These are phyloP conservation scores for Angomonas desouzai DNA, from an alignment of 208 protist species.

Conservation along the genomic window DNA sequence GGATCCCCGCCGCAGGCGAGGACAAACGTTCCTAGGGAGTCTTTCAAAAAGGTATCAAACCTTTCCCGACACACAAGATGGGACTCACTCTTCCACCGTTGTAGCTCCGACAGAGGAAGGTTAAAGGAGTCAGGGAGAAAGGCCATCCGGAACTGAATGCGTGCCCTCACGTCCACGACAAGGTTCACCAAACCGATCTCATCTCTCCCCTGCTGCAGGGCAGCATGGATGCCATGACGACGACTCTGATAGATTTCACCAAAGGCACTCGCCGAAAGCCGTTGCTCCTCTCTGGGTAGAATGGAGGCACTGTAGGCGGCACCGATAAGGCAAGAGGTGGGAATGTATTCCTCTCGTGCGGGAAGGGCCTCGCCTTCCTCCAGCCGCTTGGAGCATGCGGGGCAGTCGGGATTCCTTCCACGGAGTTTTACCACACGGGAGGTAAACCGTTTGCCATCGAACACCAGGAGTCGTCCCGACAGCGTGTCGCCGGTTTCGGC, in stretches of 20 bases:
- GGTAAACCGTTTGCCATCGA: slow-evolving; percentile 71
- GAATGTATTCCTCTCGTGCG: slow-evolving; percentile 50
- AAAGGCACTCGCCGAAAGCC: neutral
- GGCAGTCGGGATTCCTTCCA: slow-evolving; percentile 40
- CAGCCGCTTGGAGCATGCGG: slow-evolving; percentile 46
- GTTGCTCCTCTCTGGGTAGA: neutral
- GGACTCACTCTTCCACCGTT: slow-evolving; percentile 38
- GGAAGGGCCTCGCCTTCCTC: slow-evolving; percentile 11
- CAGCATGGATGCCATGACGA: neutral
- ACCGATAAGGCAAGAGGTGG: slow-evolving; percentile 14
- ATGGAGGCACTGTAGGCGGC: slow-evolving; percentile 1
- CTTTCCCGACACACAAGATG: neutral
- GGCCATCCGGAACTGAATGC: slow-evolving; percentile 81
- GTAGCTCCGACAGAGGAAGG: slow-evolving; percentile 51
- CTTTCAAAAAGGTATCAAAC: neutral
- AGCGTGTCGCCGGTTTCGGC: slow-evolving; percentile 60
- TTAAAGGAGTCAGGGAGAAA: slow-evolving; percentile 47
- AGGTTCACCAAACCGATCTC: neutral
- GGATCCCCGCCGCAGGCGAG: neutral
- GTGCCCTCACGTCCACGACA: slow-evolving; percentile 66
- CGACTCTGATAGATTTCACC: neutral
- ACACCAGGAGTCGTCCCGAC: slow-evolving; percentile 77
- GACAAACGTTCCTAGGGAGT: neutral
- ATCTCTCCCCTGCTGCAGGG: neutral
- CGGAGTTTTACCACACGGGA: slow-evolving; percentile 73